Evolutionary conservation across 805 yeast genomes (phyloP), one percentile per base, ranked within the genome.

Genomic region (Yamadazyma takamatsuzukensis): DNA sequence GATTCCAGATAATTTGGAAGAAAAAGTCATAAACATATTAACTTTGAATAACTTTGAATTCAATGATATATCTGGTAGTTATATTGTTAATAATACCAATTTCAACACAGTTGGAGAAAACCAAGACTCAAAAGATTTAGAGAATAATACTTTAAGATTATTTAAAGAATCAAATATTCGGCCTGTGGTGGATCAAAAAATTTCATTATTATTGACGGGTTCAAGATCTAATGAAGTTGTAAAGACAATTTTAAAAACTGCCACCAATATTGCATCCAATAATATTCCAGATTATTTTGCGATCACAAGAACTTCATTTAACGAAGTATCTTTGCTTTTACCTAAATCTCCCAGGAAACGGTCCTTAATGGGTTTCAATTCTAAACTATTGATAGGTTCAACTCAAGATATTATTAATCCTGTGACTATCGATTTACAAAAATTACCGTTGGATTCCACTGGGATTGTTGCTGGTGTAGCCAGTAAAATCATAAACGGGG

Each of bases 381-480:
- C 60, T 2, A 57, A 56, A 17, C 51, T 58, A 28, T 59, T 78
- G 27, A 65, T 76, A 33, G 84, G 85, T 0, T 74, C 82, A 3
- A 55, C 70, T 13, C 71, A 69, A 41, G 85, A 80, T 46, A 59
- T 61, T 23, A 68, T 78, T 30, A 59, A 70, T n/a, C 84, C 85
- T 0, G 58, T 78, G 4, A 59, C 70, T 1, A 68, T 80, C 14
- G 78, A 79, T 48, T 63, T 79, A 37, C 58, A 68, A 10, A 54
- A 57, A 18, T 49, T 79, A 15, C 84, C 84, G 0, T 53, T 74
- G 12, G 79, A 79, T 49, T 61, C 76, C 6, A 76, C 78, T 15
- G 86, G 86, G 25, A 76, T 80, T 30, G 83, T 78, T 2, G 78
- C 83, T 0, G 82, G 83, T 1, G 65, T 80, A 15, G 83, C 85